A percentile compares a stretch with the other conserved stretches of the same genome.
These are phyloP conservation scores for Lepidium aucheri DNA, from an alignment of 345 rosid species.

Conservation along the genomic window DNA sequence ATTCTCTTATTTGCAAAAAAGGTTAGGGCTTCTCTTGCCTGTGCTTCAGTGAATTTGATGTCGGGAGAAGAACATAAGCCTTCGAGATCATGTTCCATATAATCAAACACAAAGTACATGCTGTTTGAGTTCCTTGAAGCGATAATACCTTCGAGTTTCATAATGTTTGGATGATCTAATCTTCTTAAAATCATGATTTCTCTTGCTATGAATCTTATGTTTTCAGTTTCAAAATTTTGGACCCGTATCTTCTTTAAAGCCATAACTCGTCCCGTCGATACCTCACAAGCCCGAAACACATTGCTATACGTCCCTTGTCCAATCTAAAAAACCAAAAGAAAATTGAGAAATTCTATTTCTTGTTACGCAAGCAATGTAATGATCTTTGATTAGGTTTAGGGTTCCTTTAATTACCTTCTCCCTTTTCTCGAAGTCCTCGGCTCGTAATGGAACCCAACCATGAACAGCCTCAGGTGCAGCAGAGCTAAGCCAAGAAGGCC, in stretches of 20 bases:
- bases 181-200: constrained; percentile 71
- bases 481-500: constrained; percentile 76
- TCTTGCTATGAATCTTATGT: constrained; percentile 71
- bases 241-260: constrained; percentile 72
- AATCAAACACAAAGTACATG: constrained; percentile 69
- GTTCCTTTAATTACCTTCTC: constrained; percentile 59
- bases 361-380: background rate
- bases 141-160: constrained; percentile 62
- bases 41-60: constrained; percentile 52
- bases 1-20: background rate
- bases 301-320: constrained; percentile 91
- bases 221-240: constrained; percentile 67
- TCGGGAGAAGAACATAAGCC: constrained; percentile 57
- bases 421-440: constrained; percentile 65
- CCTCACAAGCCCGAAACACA: constrained; percentile 70
- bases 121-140: constrained; percentile 54
- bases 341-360: constrained; percentile 1
- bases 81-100: constrained; percentile 80
- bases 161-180: constrained; percentile 71
- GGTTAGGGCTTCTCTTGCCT: constrained; percentile 30
- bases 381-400: background rate
- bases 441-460: constrained; percentile 62
- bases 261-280: constrained; percentile 56
- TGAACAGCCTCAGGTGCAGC: constrained; percentile 64
- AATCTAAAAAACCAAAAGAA: constrained; percentile 29